These are phyloP conservation scores for Thelephora terrestris DNA, from an alignment of 1,284 basidiomycete genomes.

Conservation along the genomic window DNA sequence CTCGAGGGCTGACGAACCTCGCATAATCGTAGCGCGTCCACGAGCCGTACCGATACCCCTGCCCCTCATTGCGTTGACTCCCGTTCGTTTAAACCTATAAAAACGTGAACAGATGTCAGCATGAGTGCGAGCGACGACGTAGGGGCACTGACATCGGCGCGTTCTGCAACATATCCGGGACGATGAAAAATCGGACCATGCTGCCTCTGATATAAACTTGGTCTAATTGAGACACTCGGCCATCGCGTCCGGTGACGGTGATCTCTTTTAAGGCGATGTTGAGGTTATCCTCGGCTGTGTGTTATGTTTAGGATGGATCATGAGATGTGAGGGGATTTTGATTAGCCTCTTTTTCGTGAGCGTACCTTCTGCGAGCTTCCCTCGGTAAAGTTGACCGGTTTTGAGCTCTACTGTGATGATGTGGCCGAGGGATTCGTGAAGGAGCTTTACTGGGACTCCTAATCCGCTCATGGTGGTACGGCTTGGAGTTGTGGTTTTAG, in stretches of 20 bases:
- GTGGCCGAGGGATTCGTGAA: constrained; percentile 93
- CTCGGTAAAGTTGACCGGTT: constrained; percentile 94
- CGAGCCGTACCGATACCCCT: constrained; percentile 97
- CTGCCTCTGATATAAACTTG: constrained; percentile 98
- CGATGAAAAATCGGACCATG: constrained; percentile 98
- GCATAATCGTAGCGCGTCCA: constrained; percentile 94
- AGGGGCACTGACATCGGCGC: constrained; percentile 82
- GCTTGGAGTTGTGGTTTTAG: too few relatives aligned
- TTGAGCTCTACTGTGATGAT: constrained; percentile 97
- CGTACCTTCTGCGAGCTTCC: constrained; percentile 91
- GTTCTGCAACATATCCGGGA: constrained; percentile 98
- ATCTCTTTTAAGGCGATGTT: constrained; percentile 97
- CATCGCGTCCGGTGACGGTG: constrained; percentile 96
- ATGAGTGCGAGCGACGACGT: neutral
- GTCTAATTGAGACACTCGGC: constrained; percentile 97
- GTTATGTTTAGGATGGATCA: neutral
- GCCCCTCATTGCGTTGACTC: constrained; percentile 97
- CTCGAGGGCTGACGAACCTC: constrained; percentile 44
- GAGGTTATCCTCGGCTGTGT: constrained; percentile 91
- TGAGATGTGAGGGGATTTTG: neutral
- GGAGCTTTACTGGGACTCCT: constrained; percentile 86
- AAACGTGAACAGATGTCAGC: neutral
- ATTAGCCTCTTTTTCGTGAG: constrained; percentile 9
- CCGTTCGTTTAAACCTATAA: constrained; percentile 93
- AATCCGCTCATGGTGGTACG: constrained; percentile 39